Evolutionary conservation across 2,329 filamentous ascomycete species (phyloP), one percentile per base, ranked within the genome.

Genomic region (Verruconis gallopava): DNA sequence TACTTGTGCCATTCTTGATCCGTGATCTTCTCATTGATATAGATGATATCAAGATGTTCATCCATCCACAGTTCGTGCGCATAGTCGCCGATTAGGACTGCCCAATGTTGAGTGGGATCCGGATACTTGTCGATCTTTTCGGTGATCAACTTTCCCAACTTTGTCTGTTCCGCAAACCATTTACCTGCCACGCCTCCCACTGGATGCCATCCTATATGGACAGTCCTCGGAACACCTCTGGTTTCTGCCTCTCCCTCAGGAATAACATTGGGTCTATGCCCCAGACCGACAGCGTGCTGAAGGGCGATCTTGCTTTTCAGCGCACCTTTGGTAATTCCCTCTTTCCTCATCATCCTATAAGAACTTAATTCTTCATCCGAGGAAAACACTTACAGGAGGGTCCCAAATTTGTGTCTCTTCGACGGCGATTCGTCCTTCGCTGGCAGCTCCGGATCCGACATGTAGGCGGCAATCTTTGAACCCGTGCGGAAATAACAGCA

Each of bases 71-170:
- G 55, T 51, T 75, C 63, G 51, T 75, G 72, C 1, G 64, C 65
- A 50, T 62, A 76, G 11, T 67, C 69, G 2, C 70, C 72, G 1
- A 75, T 69, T 0, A 76, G 58, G 1, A 75, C 68, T 2, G 70
- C 71, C 72, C 72, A 76, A 50, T 76, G 72, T 55, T 76, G 72
- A 3, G 71, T 74, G 3, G 72, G 72, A 50, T 76, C 72, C 0
- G 72, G 72, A 46, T 71, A 74, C 44, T 60, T 63, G 49, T 71
- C 65, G 42, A 72, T 67, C 47, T 65, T 68, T 36, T 72, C 67
- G 0, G 69, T 73, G 45, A 76, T 75, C 59, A 71, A 58, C 54
- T 68, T 69, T 2, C 72, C 72, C 17, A 75, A 51, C 0, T 68
- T 66, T 0, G 71, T 73, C 50, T 69, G 59, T 42, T 75, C 71